Evolutionary conservation across 192 early-diverging fungal species (phyloP).

Genomic region (Linnemannia elongata): DNA sequence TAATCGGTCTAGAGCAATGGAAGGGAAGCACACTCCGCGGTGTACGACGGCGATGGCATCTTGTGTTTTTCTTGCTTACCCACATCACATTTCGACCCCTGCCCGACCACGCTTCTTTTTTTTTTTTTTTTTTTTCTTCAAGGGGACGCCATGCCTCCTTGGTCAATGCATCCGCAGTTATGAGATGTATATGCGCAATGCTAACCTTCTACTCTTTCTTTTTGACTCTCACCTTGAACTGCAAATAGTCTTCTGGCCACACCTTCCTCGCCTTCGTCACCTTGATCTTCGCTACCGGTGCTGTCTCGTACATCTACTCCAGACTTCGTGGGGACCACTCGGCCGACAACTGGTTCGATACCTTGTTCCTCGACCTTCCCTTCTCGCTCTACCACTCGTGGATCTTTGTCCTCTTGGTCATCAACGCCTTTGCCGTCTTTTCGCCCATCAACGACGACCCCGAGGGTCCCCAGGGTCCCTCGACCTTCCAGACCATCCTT

Average conservation of each 20-base stretch:
- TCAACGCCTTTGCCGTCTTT: conserved; percentile 74
- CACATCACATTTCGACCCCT: not conserved
- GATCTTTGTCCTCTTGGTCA: conserved; percentile 68
- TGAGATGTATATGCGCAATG: not conserved
- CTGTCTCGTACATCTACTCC: conserved; percentile 72
- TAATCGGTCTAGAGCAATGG: not conserved
- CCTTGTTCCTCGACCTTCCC: conserved; percentile 73
- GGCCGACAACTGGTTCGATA: conserved; percentile 51
- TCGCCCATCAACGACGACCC: conserved; percentile 38
- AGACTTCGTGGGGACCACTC: conserved; percentile 56
- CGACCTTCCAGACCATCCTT: conserved; percentile 59
- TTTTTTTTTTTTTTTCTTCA: not conserved
- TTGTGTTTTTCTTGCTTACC: not conserved
- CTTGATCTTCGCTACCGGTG: conserved; percentile 69
- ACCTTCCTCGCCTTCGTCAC: conserved; percentile 65
- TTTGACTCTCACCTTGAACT: conserved; percentile 18
- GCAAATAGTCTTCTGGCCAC: conserved; percentile 58
- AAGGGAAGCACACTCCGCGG: not conserved
- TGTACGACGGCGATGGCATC: not conserved
- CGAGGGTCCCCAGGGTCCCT: conserved; percentile 41
- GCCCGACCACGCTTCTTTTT: not conserved
- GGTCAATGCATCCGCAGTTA: not conserved
- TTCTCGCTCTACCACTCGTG: conserved; percentile 79
- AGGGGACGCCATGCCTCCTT: too few relatives aligned
- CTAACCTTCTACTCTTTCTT: not conserved